Percentiles rank a stretch among this genome's conserved stretches.
Conservation (phyloP, 2,329 filamentous ascomycete species). For the Polytolypa hystricis region DNA sequence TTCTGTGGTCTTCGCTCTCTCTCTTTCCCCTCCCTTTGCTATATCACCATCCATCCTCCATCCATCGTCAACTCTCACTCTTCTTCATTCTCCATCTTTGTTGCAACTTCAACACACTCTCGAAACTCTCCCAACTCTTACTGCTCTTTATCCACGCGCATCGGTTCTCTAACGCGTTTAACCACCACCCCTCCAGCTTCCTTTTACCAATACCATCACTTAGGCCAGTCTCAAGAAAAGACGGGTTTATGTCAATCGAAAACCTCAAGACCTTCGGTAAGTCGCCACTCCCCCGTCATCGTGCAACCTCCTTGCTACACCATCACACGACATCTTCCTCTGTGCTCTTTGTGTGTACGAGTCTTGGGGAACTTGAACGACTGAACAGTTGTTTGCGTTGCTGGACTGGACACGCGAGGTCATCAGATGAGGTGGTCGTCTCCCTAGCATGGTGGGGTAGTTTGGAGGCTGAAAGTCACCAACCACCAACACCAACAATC, state of each 20-base stretch:
- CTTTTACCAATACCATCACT: constrained; percentile 26
- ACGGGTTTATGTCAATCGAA: constrained; percentile 98
- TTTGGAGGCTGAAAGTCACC: no score
- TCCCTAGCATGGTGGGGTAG: constrained; percentile 1
- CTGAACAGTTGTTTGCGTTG: no score
- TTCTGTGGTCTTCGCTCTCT: no score
- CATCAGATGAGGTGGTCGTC: no score
- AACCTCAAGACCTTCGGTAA: constrained; percentile 92
- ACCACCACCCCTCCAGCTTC: constrained; percentile 12
- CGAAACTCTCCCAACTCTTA: background rate
- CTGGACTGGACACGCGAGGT: no score
- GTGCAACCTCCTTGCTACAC: background rate
- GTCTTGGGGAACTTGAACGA: no score
- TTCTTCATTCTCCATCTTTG: no score
- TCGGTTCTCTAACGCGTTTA: background rate
- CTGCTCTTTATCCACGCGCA: background rate
- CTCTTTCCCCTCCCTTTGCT: no score
- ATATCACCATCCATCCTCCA: constrained; percentile 1
- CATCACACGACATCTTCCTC: background rate
- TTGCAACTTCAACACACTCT: no score
- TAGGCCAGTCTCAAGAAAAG: constrained; percentile 47
- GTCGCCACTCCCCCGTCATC: constrained; percentile 25
- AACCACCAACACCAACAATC: no score
- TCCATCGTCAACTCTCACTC: constrained; percentile 3
- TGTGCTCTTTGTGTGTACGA: background rate